Base-by-base conservation (phyloP, 1,284 basidiomycete species). In the Ceratobasidium sp. region DNA sequence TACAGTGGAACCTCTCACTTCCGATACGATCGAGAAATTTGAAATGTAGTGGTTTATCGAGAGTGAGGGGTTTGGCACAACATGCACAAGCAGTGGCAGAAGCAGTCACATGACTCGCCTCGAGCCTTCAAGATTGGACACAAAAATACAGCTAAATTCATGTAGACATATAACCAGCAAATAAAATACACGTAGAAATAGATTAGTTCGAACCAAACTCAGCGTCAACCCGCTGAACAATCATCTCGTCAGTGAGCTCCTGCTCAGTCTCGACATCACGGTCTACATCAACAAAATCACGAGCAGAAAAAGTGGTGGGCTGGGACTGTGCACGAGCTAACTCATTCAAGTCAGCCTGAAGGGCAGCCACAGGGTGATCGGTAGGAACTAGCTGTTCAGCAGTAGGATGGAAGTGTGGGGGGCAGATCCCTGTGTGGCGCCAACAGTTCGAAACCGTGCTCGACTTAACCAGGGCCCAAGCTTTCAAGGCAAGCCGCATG, bases 401-500 rank as follows among this genome's bases (percentile, higher is more conserved):
- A 26, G 57, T 18, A 43, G 38, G 35, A 23, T 35, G 41, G 14
- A 32, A 57, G 13, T 43, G 14, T 21, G 47, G 49, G 5, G 46
- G 32, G 28, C 32, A 49, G 26, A 64, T 47, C 8, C 62, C 62
- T 11, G 61, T 72, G 49, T 75, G 74, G 14, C 35, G 35, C 74
- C 74, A 73, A 38, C 74, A 75, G 21, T 73, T 70, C 6, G 44
- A 4, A 26, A 75, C 54, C n/a, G 74, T 75, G 30, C n/a, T 23
- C 18, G 38, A 14, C 11, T 50, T 61, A 43, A 73, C 74, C 21
- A 11, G 8, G 23, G 5, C 18, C 74, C 72, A 75, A 1, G 73
- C 73, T 18, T 74, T 69, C 14, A 74, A 59, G 2, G 77, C 77
- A 73, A 84, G 77, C 8, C 67, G 69, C 79, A 84, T 82, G 4